These are phyloP conservation scores for Porcisia deanei DNA, from an alignment of 208 protist genomes.

Conservation along the genomic window DNA sequence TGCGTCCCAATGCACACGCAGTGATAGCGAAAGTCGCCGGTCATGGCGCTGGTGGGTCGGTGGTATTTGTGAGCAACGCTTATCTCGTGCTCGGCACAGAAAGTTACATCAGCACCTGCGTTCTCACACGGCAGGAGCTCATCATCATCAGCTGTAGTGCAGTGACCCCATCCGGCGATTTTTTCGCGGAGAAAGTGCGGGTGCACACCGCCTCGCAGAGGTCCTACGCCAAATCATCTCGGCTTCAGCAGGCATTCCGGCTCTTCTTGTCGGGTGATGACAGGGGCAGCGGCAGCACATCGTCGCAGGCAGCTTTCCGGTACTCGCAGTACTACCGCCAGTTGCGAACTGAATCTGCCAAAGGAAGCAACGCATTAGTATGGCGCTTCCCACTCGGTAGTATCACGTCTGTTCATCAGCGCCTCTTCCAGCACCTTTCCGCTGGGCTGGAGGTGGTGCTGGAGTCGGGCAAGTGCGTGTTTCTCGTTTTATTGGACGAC, in stretches of 20 bases:
- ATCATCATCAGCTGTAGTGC: constrained; percentile 68
- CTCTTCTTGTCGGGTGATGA: constrained; percentile 40
- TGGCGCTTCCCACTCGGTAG: constrained; percentile 57
- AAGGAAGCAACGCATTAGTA: constrained; percentile 44
- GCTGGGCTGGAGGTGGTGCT: constrained; percentile 65
- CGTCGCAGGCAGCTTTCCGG: constrained; percentile 51
- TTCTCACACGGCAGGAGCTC: constrained; percentile 58
- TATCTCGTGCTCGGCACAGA: constrained; percentile 64
- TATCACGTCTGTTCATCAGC: constrained; percentile 52
- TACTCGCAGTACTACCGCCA: constrained; percentile 82
- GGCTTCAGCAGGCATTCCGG: constrained; percentile 48
- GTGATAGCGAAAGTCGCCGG: constrained; percentile 54
- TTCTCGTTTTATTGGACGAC: constrained; percentile 67
- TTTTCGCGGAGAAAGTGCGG: constrained; percentile 51
- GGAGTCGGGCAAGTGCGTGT: constrained; percentile 54
- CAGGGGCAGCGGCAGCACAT: constrained; percentile 24
- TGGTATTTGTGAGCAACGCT: constrained; percentile 61
- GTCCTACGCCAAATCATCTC: constrained; percentile 33
- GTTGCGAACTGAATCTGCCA: constrained; percentile 48
- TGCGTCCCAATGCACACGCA: constrained; percentile 41
- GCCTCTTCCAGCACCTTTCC: constrained; percentile 69
- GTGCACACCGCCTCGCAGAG: constrained; percentile 50
- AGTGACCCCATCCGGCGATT: constrained; percentile 55
- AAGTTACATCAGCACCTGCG: constrained; percentile 53
- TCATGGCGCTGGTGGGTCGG: constrained; percentile 2